Evolutionary conservation across 345 rosid genomes (phyloP).

Genomic region (Linum lewisii): DNA sequence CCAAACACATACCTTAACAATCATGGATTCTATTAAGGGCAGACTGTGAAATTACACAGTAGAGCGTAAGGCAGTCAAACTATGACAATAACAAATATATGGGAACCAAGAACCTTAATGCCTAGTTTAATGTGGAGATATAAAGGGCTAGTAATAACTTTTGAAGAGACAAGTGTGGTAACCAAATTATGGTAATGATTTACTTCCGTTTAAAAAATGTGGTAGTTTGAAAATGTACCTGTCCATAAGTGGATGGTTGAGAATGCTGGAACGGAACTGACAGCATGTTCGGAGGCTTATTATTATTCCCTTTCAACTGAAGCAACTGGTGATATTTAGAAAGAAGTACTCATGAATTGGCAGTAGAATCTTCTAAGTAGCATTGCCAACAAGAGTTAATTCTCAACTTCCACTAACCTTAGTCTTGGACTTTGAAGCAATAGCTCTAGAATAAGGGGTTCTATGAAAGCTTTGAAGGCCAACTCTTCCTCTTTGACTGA

Average conservation of each 20-base stretch:
- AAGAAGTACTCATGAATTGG: slow-evolving; percentile 10
- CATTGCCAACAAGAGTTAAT: slow-evolving; percentile 4
- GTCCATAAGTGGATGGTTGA: slow-evolving; percentile 37
- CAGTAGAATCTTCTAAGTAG: background rate
- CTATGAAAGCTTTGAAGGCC: slow-evolving; percentile 57
- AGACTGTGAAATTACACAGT: background rate
- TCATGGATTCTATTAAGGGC: no score
- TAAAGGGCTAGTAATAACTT: no score
- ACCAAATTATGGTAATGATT: no score
- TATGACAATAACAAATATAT: no score
- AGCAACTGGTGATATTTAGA: slow-evolving; percentile 23
- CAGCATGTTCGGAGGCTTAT: slow-evolving; percentile 25
- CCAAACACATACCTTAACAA: background rate
- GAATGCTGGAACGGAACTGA: slow-evolving; percentile 39
- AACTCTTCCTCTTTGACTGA: slow-evolving; percentile 45
- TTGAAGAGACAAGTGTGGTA: no score
- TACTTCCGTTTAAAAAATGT: background rate
- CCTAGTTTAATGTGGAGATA: no score
- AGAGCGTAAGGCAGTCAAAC: background rate
- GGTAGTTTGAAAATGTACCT: slow-evolving; percentile 33
- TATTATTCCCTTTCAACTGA: slow-evolving; percentile 37
- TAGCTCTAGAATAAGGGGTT: slow-evolving; percentile 74
- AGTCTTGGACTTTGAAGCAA: slow-evolving; percentile 55
- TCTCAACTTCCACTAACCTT: slow-evolving; percentile 34
- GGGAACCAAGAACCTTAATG: no score